These are phyloP conservation scores for Adenanthera pavonina DNA, from an alignment of 306 rosid species.

Conservation along the genomic window DNA sequence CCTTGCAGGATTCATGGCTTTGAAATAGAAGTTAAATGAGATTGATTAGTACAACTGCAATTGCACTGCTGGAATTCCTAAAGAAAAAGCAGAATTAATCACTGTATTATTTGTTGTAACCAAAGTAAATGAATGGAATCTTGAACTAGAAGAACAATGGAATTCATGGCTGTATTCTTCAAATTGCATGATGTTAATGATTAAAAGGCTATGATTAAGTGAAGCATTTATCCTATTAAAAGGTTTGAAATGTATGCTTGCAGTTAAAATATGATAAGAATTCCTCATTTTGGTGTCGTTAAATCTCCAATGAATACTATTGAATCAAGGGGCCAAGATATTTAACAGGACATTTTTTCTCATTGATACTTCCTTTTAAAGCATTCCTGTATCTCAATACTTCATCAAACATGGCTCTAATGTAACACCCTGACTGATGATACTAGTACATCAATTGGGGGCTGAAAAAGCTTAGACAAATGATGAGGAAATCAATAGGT, in stretches of 20 bases:
- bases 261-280: background rate
- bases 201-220: background rate
- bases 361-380: too few species aligned
- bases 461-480: background rate
- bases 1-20: background rate
- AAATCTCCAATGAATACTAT: too few species aligned
- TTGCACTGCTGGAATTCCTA: constrained; percentile 10
- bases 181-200: background rate
- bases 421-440: background rate
- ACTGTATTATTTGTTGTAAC: background rate
- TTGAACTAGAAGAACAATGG: background rate
- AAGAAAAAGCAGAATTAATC: constrained; percentile 5
- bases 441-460: background rate
- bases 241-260: background rate
- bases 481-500: background rate
- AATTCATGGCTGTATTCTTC: background rate
- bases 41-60: background rate
- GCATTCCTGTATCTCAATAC: too few species aligned
- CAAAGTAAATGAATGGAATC: background rate
- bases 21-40: constrained; percentile 3
- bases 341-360: too few species aligned
- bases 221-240: background rate
- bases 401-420: background rate
- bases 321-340: too few species aligned
- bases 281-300: too few species aligned